Base-by-base conservation (phyloP, 2,329 filamentous ascomycete genomes). In the Penicillium janthinellum region DNA sequence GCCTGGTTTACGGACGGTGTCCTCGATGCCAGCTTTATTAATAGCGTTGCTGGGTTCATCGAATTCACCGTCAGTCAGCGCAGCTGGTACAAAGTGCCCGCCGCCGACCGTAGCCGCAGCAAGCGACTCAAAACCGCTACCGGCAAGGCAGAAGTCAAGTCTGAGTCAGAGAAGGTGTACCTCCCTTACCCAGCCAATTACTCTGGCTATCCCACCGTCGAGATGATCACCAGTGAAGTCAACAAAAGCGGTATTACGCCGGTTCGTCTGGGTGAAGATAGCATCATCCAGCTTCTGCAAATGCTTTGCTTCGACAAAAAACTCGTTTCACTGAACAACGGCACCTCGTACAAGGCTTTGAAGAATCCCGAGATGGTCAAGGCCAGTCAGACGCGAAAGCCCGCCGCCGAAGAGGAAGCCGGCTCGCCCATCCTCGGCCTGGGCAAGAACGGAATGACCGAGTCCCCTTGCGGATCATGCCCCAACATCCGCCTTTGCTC, bases 1-100 rank as follows among this genome's bases (percentile, higher is more conserved):
- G 90, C 92, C 8, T 99, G 94, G 91, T 97, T 95, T 75, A 93
- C 91, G 7, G 92, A 96, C 64, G 91, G 92, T 54, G 90, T 93
- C 65, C 84, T 98, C 12, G 95, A 99, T 76, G 88, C 90, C 64
- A 90, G 90, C 59, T 91, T 99, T 73, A 93, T 98, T 68, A 87
- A 90, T 58, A 86, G 87, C 44, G 82, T 97, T 52, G 86, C 90
- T 61, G 83, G 85, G 20, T 84, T 90, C 60, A 85, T 96, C 54
- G 90, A 91, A 67, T 86, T 89, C 64, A 88, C 87, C 62, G 86
- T 96, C 62, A 88, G 89, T 69, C 81, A 81, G 11, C 82, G 87
- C 70, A 94, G 90, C 70, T 92, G 90, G 77, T 88, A 88, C 69
- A 82, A 84, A 60, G 82, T 78, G 14, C 63, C 73, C 5, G 38